Base-by-base conservation (phyloP, 306 rosid genomes). In the Vigna radiata region DNA sequence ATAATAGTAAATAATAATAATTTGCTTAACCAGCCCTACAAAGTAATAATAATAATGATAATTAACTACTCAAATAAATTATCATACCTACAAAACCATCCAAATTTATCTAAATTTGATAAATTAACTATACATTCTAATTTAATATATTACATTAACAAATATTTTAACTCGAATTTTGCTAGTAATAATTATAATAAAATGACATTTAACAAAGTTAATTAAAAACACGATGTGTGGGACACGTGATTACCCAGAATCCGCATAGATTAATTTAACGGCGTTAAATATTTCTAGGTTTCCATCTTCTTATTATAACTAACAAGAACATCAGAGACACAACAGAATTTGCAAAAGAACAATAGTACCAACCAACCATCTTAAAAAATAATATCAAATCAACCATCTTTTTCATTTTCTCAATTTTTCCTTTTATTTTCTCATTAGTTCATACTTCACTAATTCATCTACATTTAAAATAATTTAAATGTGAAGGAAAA, bases 201-300 rank as follows among this genome's bases (percentile, higher is more conserved):
- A 25, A 25, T 25, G 27, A 25, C 27, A 25, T 25, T 25, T 25
- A 25, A 25, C 27, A 25, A 25, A 25, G 27, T 25, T 29, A 29
- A 37, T 50, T 50, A 16, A 50, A 23, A 54, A 19, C 0, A 3
- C 21, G 0, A 4, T 25, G 37, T 7, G 9, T 5, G 17, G 4
- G 17, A 58, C 41, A 59, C 65, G 39, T 59, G 65, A 3, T 10
- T 23, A 23, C 4, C 3, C n/a, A 27, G 9, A 17, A 25, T 25
- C 11, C 21, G 15, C 43, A 12, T 0, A 29, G 7, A 2, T 21
- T 59, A 11, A 25, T 33, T 41, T 59, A 27, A 60, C 67, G 67
- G 39, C 67, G 67, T 60, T 10, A 60, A 60, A 3, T 60, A 0
- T 15, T 60, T 60, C 13, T 60, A 60, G 67, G 67, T 60, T 60